phyloP scores from a whole-genome alignment of 139 green algal species.

The Auxenochlorella protothecoides region DNA sequence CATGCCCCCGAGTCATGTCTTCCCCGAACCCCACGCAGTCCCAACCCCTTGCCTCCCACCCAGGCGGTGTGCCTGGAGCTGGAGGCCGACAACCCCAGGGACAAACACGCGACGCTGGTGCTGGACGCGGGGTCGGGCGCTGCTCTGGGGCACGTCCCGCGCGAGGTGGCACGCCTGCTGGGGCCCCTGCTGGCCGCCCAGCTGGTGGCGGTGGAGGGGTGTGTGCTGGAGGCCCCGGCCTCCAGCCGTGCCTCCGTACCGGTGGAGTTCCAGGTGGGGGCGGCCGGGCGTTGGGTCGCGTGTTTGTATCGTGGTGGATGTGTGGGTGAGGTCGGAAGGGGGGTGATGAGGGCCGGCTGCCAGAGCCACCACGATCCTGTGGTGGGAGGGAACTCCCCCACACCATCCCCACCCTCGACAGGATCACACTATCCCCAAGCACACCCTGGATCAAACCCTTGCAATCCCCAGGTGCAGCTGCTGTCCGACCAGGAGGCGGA shows the following conservation, averaged over 20 bases:
- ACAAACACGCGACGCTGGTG: slow-evolving; percentile 27
- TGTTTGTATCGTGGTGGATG: neutral
- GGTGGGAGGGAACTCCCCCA: neutral
- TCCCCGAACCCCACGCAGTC: too few relatives aligned
- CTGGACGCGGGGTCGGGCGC: neutral
- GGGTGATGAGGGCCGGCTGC: too few relatives aligned
- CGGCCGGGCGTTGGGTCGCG: neutral
- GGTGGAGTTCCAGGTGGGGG: slow-evolving; percentile 17
- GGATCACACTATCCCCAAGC: neutral
- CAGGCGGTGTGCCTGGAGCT: slow-evolving; percentile 3
- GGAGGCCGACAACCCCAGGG: slow-evolving; percentile 14
- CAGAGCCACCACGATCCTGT: neutral
- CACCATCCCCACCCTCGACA: neutral
- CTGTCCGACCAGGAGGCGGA: neutral
- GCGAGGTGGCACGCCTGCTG: slow-evolving; percentile 26
- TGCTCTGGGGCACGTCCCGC: slow-evolving; percentile 39
- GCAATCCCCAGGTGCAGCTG: too few relatives aligned
- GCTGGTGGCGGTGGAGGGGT: slow-evolving; percentile 3
- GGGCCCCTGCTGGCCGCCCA: slow-evolving; percentile 22
- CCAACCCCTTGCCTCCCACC: too few relatives aligned
- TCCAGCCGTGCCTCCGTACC: slow-evolving; percentile 2
- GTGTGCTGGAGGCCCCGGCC: slow-evolving; percentile 19
- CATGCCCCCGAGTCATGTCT: neutral
- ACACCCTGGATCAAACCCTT: neutral
- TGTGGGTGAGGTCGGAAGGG: too few relatives aligned